Evolutionary conservation across 2,329 filamentous ascomycete genomes (phyloP).

Genomic region (Colletotrichum incanum): DNA sequence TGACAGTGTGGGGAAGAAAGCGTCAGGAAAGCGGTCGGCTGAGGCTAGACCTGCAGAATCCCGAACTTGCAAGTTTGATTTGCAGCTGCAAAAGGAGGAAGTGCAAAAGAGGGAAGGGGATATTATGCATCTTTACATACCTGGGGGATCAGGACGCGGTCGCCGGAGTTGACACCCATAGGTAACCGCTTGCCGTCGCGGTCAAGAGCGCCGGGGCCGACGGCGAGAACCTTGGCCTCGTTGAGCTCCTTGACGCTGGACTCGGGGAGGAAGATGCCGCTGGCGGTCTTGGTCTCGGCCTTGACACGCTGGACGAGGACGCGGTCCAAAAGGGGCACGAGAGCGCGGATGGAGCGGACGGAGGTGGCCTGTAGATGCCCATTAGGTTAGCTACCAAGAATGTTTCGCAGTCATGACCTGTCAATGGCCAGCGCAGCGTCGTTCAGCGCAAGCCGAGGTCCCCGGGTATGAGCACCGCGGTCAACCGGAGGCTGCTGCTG

Average conservation of each 20-base stretch:
- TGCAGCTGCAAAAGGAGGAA: slow-evolving; percentile 21
- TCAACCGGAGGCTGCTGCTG: neutral
- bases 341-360: slow-evolving; percentile 94
- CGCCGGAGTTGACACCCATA: slow-evolving; percentile 86
- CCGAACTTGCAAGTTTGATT: slow-evolving; percentile 24
- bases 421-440: neutral
- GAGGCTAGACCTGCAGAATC: neutral
- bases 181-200: slow-evolving; percentile 90
- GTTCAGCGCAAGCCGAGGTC: neutral
- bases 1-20: neutral
- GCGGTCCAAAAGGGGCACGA: slow-evolving; percentile 96
- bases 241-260: slow-evolving; percentile 98
- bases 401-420: neutral
- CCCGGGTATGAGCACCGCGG: neutral
- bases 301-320: slow-evolving; percentile 98
- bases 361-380: slow-evolving; percentile 70
- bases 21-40: neutral
- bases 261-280: slow-evolving; percentile 98
- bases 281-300: slow-evolving; percentile 95
- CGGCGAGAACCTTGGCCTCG: slow-evolving; percentile 95
- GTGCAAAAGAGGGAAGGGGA: neutral
- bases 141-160: slow-evolving; percentile 96
- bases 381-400: neutral
- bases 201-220: slow-evolving; percentile 90
- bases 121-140: slow-evolving; percentile 65